Evolutionary conservation across 2,329 filamentous ascomycete genomes (phyloP).

Genomic region (Botryotinia convoluta): DNA sequence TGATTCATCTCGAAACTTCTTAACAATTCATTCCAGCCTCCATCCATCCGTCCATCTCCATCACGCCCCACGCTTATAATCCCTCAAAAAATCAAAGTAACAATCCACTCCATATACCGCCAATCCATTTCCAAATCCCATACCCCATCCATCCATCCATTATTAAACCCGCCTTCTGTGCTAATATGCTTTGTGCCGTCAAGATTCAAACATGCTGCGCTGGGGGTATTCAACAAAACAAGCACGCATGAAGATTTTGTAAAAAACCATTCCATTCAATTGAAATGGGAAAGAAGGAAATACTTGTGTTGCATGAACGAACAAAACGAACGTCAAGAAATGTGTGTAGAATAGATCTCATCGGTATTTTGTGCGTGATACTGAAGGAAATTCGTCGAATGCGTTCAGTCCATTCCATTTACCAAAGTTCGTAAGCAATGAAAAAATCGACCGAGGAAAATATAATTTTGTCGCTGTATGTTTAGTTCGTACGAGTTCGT

Average conservation of each 20-base stretch:
- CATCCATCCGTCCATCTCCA: constrained; percentile 3
- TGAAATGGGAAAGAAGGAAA: constrained; percentile 13
- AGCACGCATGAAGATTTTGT: constrained; percentile 19
- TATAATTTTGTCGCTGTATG: constrained; percentile 5
- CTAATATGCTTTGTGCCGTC: constrained; percentile 19
- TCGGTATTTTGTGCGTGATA: constrained; percentile 5
- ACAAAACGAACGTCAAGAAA: constrained; percentile 14
- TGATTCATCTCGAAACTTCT: background rate
- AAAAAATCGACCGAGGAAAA: constrained; percentile 14
- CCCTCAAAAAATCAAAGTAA: constrained; percentile 13
- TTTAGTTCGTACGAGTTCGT: constrained; percentile 3
- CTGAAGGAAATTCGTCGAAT: constrained; percentile 20
- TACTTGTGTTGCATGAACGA: constrained; percentile 14
- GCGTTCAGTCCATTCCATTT: constrained; percentile 11
- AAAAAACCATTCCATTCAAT: constrained; percentile 1
- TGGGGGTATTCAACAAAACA: constrained; percentile 23
- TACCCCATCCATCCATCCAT: constrained; percentile 9
- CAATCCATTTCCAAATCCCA: constrained; percentile 19
- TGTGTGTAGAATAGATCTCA: constrained; percentile 10
- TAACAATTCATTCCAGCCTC: constrained; percentile 2
- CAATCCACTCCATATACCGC: constrained; percentile 12
- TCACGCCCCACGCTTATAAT: constrained; percentile 14
- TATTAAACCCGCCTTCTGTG: constrained; percentile 18
- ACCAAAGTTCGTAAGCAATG: constrained; percentile 14
- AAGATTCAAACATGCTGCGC: constrained; percentile 22